phyloP scores from a whole-genome alignment of 2,329 filamentous ascomycete genomes.

The Hirsutella rhossiliensis region DNA sequence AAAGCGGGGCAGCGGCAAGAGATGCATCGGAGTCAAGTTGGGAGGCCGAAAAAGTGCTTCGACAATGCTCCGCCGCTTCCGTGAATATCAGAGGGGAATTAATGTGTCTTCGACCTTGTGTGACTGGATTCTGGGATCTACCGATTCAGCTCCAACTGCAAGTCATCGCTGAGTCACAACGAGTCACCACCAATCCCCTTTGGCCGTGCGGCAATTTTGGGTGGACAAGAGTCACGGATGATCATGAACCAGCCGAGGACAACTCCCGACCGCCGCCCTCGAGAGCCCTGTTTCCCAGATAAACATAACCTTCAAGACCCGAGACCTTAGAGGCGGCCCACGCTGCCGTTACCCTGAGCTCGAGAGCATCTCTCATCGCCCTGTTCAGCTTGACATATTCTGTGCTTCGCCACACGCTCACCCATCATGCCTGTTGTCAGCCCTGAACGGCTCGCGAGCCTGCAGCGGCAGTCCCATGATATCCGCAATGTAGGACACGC shows the following conservation, averaged over 20 bases:
- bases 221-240: no score
- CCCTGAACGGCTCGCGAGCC: constrained; percentile 77
- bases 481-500: constrained; percentile 69
- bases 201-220: no score
- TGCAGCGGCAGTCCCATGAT: constrained; percentile 79
- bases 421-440: constrained; percentile 78
- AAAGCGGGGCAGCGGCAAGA: constrained; percentile 13
- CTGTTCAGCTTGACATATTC: neutral
- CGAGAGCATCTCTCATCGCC: neutral
- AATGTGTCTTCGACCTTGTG: no score
- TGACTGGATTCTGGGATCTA: neutral
- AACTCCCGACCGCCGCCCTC: no score
- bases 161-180: neutral
- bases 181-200: neutral
- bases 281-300: no score
- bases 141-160: neutral
- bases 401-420: neutral
- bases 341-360: neutral
- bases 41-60: neutral
- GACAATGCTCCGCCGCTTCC: no score
- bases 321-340: no score
- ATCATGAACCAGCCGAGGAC: no score
- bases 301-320: no score
- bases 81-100: no score
- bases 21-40: no score